Base-by-base conservation (phyloP, 2,329 filamentous ascomycete genomes). In the Colletotrichum tropicale region DNA sequence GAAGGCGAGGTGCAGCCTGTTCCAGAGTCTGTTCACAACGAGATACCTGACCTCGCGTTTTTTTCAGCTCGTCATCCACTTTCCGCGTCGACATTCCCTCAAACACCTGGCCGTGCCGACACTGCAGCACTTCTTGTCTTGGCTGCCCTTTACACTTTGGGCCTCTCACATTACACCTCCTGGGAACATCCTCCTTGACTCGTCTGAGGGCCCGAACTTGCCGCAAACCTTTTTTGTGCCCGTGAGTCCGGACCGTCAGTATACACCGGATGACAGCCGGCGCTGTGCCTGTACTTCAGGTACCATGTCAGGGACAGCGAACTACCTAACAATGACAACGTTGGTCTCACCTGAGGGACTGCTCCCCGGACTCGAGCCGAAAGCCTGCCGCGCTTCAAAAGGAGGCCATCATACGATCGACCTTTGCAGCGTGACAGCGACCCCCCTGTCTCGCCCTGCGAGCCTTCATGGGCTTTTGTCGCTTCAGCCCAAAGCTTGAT, bases 401-500 rank as follows among this genome's bases (percentile, higher is more conserved):
- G 6, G 5, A 66, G 61, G 24, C 24, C 26, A 72, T 75, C 69
- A 58, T 75, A 75, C 56, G 62, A 75, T n/a, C 28, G 21, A 16
- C 18, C 52, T 43, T 26, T 28, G 6, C 58, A 34, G n/a, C 24
- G n/a, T 48, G 38, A 34, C 56, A 72, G 56, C 56, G 73, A 28
- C 30, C 38, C 43, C 56, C 61, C 52, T 66, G 52, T 24, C 61
- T 21, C 30, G 55, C 38, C 71, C 15, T 56, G 24, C 24, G 26
- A 38, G 64, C 38, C 64, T 43, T 56, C 56, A 48, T 64, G 62
- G 62, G 62, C 30, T 43, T 72, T 24, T 62, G 15, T 18, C 64
- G 64, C 70, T 32, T 64, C 70, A 68, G 64, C 64, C 58, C 68
- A 71, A 72, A 67, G 72, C 62, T 75, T 75, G 70, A 65, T 65